Evolutionary conservation across 805 yeast genomes (phyloP).

Genomic region (Myxozyma nipponensis): DNA sequence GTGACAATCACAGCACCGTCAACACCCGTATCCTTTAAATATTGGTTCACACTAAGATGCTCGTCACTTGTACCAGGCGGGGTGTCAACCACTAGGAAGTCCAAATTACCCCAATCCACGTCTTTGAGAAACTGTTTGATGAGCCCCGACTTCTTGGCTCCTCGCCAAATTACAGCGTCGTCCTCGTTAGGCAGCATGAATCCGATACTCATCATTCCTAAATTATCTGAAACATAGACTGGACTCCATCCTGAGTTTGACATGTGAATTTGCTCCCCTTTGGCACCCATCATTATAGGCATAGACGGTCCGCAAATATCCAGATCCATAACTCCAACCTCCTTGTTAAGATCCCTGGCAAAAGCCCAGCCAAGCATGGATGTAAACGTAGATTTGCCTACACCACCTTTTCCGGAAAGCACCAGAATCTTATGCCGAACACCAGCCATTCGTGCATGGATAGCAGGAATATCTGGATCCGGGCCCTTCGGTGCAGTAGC

Average conservation of each 20-base stretch:
- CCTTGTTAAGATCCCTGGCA: constrained; percentile 55
- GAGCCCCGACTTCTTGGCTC: constrained; percentile 88
- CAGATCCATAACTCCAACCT: constrained; percentile 94
- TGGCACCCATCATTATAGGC: constrained; percentile 91
- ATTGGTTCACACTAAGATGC: constrained; percentile 84
- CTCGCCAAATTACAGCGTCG: constrained; percentile 95
- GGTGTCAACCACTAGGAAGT: constrained; percentile 86
- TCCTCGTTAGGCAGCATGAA: constrained; percentile 92
- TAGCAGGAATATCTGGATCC: constrained; percentile 83
- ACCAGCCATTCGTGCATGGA: constrained; percentile 60
- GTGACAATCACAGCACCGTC: constrained; percentile 95
- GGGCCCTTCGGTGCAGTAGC: constrained; percentile 73
- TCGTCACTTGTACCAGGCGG: constrained; percentile 99
- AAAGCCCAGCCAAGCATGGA: constrained; percentile 96
- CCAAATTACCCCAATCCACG: constrained; percentile 85
- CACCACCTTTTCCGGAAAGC: constrained; percentile 76
- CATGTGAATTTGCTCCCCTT: constrained; percentile 78
- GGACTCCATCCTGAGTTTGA: constrained; percentile 96
- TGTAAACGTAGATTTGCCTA: constrained; percentile 94
- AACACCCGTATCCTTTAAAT: constrained; percentile 81
- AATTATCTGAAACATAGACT: constrained; percentile 88
- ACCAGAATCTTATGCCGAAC: constrained; percentile 75
- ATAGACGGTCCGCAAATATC: constrained; percentile 98
- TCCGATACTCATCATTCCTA: constrained; percentile 93
- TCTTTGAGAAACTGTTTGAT: constrained; percentile 92